Conservation (phyloP, 176 grass and related monocot genomes). For the Oropetium thomaeum region DNA sequence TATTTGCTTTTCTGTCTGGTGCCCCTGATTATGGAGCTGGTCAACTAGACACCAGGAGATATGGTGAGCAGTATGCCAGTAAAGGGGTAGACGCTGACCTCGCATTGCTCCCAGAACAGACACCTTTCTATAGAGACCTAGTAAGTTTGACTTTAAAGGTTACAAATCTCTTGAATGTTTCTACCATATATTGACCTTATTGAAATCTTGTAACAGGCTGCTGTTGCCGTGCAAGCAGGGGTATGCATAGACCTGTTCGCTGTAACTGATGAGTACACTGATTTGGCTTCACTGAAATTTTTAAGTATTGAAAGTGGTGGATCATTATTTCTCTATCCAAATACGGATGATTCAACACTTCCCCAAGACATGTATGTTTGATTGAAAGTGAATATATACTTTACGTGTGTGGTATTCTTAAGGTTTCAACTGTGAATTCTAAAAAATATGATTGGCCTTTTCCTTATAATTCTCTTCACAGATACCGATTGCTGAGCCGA, state of each 20-base stretch:
- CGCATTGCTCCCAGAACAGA: conserved; percentile 87
- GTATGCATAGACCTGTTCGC: conserved; percentile 96
- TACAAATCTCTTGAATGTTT: background rate
- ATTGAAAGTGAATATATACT: conserved; percentile 12
- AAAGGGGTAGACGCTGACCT: conserved; percentile 79
- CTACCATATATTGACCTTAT: conserved; percentile 8
- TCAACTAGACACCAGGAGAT: conserved; percentile 82
- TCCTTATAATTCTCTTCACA: conserved; percentile 29
- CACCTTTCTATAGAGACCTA: conserved; percentile 91
- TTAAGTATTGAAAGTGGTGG: conserved; percentile 96
- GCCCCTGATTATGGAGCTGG: conserved; percentile 94
- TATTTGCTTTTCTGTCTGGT: conserved; percentile 94
- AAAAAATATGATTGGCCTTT: conserved; percentile 15
- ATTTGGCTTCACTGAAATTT: conserved; percentile 96
- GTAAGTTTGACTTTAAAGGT: conserved; percentile 45
- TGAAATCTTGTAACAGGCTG: conserved; percentile 66
- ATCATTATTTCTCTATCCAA: conserved; percentile 86
- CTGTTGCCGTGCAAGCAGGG: conserved; percentile 92
- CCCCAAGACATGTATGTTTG: conserved; percentile 91
- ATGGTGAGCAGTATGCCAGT: conserved; percentile 96
- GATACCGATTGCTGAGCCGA: conserved; percentile 88
- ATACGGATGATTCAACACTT: conserved; percentile 87
- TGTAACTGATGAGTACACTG: conserved; percentile 90
- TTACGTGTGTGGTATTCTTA: conserved; percentile 4
- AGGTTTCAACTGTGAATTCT: background rate